phyloP scores from a whole-genome alignment of 2,329 filamentous ascomycete species.

The Sporothrix dimorphospora region DNA sequence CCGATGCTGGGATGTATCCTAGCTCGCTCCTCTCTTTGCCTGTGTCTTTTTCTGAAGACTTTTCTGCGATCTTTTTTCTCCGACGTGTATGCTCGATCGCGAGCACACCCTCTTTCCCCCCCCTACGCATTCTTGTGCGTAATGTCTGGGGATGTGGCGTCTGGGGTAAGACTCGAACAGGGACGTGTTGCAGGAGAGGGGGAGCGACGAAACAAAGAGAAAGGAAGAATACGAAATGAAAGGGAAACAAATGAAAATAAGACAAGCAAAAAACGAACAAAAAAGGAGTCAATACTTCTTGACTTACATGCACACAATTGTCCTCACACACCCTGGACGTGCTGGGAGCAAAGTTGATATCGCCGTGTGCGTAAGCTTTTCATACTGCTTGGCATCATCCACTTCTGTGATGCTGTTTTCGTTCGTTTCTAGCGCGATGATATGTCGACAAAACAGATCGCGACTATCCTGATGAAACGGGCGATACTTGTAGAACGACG shows the following conservation, averaged over 20 bases:
- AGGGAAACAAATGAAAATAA: neutral
- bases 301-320: neutral
- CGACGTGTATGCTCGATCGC: neutral
- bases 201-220: neutral
- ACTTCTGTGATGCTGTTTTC: neutral
- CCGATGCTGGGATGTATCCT: neutral
- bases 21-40: neutral
- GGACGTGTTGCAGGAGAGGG: neutral
- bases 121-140: neutral
- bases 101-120: neutral
- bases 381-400: neutral
- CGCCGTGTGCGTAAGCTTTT: neutral
- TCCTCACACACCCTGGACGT: neutral
- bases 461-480: neutral
- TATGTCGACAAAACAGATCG: neutral
- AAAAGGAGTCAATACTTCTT: neutral
- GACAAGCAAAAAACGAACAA: neutral
- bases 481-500: neutral
- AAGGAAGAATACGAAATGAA: neutral
- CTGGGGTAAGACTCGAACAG: slow-evolving; percentile 9
- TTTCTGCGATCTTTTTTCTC: neutral
- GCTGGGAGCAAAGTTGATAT: neutral
- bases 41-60: neutral
- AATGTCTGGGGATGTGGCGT: slow-evolving; percentile 22
- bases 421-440: neutral